Base-by-base conservation (phyloP, 1,139 yeast genomes). In the Spathaspora sp. region DNA sequence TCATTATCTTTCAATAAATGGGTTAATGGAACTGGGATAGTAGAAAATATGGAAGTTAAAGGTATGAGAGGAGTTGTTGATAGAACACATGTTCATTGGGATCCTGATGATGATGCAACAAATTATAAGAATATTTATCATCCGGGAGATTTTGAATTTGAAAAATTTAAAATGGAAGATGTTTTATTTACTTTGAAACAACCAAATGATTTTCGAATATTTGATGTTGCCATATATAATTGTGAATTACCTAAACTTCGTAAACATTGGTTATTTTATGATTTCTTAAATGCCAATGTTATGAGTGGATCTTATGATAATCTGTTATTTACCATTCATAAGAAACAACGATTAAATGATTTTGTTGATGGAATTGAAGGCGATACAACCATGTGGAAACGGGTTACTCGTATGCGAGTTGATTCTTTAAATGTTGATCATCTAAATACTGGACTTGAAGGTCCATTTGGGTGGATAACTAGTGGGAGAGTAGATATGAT, bases 401-500 rank as follows among this genome's bases (percentile, higher is more conserved):
- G 86, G 48, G 81, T 88, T 23, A 90, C 95, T 3, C 74, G 97
- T 41, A 74, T 89, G 51, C 70, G 98, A 47, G 86, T 91, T 39
- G 98, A 93, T 60, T 83, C 89, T 15, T 79, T 93, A 44, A 85
- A 83, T 57, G 80, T 93, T 38, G 96, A 91, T 56, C 99, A 93
- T 65, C 70, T 93, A 51, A 93, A 93, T 60, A 79, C 88, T 1
- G 98, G 98, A 0, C 76, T 89, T 44, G 85, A 84, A 45, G 99
- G 99, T 0, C 97, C 98, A 5, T 89, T 93, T 65, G 97, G 98
- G 2, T 93, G 99, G 99, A 91, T 93, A 47, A 84, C 89, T 7
- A 78, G 80, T 50, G 99, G 99, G 7, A 82, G 82, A 48, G 98
- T 91, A 17, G 97, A 93, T 64, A 86, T 93, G 84, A 70, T 88